These are phyloP conservation scores for Gossypium anomalum DNA, from an alignment of 345 rosid species.

Conservation along the genomic window DNA sequence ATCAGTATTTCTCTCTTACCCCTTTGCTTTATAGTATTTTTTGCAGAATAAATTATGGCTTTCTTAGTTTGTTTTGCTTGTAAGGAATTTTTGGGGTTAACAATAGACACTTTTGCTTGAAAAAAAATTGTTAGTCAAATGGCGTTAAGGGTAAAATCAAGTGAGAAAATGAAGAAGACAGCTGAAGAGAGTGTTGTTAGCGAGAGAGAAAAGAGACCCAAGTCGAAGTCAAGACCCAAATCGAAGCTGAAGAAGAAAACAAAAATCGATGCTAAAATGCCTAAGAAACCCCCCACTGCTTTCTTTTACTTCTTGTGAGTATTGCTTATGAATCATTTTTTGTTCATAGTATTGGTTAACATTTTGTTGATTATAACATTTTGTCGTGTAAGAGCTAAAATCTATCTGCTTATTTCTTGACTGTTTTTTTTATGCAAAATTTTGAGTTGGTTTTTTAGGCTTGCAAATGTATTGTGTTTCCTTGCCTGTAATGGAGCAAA, in stretches of 20 bases:
- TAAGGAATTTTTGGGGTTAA: neutral
- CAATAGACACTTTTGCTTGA: neutral
- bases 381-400: neutral
- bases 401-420: neutral
- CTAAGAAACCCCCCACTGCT: constrained; percentile 92
- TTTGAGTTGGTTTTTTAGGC: neutral
- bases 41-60: neutral
- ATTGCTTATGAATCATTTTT: neutral
- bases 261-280: constrained; percentile 55
- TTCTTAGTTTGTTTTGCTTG: neutral
- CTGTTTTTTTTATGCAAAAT: neutral
- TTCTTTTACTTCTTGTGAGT: constrained; percentile 84
- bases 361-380: neutral
- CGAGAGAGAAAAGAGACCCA: neutral
- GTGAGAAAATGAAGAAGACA: constrained; percentile 9
- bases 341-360: neutral
- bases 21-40: neutral
- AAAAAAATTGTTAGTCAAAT: neutral
- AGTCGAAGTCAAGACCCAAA: constrained; percentile 20
- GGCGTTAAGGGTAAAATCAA: constrained; percentile 2
- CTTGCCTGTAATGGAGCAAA: neutral
- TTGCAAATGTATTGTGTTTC: neutral
- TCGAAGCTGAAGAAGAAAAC: constrained; percentile 29
- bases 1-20: constrained; percentile 1
- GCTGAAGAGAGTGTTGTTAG: neutral